These are phyloP conservation scores for Entomortierella beljakovae DNA, from an alignment of 192 early-diverging fungal genomes.

Conservation along the genomic window DNA sequence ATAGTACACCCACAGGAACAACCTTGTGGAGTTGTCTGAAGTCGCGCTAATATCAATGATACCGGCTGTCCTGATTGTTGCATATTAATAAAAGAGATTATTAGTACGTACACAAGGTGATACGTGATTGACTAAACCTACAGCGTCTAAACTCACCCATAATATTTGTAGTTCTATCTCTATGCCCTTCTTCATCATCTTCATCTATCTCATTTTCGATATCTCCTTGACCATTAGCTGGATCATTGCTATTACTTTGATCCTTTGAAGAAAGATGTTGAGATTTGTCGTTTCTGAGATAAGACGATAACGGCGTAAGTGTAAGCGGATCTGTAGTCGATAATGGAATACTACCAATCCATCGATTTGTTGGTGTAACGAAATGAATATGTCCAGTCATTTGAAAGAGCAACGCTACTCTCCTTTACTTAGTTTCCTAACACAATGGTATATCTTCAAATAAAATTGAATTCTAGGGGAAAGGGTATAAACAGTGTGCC, in stretches of 20 bases:
- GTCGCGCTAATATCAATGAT: slow-evolving; percentile 37
- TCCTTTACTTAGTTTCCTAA: no score
- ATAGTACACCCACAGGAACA: slow-evolving; percentile 46
- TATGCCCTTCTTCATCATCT: neutral
- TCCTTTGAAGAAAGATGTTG: neutral
- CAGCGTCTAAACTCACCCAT: slow-evolving; percentile 4
- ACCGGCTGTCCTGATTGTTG: slow-evolving; percentile 27
- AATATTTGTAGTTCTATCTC: slow-evolving; percentile 37
- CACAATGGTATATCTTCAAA: no score
- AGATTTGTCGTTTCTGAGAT: slow-evolving; percentile 11
- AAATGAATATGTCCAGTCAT: slow-evolving; percentile 39
- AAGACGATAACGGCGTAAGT: slow-evolving; percentile 35
- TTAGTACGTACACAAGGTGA: no score
- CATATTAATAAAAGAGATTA: neutral
- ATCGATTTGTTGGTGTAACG: slow-evolving; percentile 48
- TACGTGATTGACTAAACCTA: no score
- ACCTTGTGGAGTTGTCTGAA: slow-evolving; percentile 32
- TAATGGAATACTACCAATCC: slow-evolving; percentile 46
- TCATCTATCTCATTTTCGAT: neutral
- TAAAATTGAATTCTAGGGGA: no score
- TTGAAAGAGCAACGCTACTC: neutral
- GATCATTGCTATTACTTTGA: neutral
- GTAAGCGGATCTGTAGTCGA: slow-evolving; percentile 40
- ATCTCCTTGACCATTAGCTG: neutral
- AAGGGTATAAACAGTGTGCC: no score